Base-by-base conservation (phyloP, 2,329 filamentous ascomycete genomes). In the Epichloe gansuensis region DNA sequence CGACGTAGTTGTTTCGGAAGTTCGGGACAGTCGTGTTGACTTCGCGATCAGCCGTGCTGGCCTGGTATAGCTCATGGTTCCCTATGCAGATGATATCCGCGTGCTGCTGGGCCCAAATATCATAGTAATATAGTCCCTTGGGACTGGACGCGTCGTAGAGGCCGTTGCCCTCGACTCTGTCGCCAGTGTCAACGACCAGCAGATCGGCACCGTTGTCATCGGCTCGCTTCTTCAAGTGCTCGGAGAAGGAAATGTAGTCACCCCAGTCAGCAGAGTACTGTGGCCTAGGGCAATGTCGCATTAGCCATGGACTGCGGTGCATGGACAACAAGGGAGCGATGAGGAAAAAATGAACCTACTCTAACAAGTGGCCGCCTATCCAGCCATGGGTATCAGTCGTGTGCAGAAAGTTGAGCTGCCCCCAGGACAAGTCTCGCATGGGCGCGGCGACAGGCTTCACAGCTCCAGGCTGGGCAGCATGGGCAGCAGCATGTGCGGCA, bases 251-350 rank as follows among this genome's bases (percentile, higher is more conserved):
- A 61, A 97, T 78, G 68, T 97, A 98, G 70, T 98, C 93, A 53
- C 93, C 93, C 89, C 93, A 97, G 68, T 98, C 93, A 46, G 89
- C 91, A 6, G 88, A 90, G 68, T 94, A 98, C 54, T 93, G 91
- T 3, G 89, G 77, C 71, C 85, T 89, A 56, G 42, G 13, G 15
- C 8, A 25, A 50, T 21, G 17, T 46, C 15, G 11, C 15, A 51
- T 35, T 15, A 42, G 50, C 43, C 27, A 23, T 17, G 35, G 12
- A 50, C 15, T 25, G n/a, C 3, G 15, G 27, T 5, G 6, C 6
- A 13, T 5, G 15, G 15, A n/a, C 5, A n/a, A 13, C 34, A 39
- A n/a, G 1, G 15, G 36, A 3, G 12, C 21, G 23, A 3, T 11
- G 31, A 13, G n/a, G n/a, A 36, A n/a, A 34, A 13, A 42, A 12